phyloP scores from a whole-genome alignment of 768 basidiomycete species.

The Phylloporus arenicola region DNA sequence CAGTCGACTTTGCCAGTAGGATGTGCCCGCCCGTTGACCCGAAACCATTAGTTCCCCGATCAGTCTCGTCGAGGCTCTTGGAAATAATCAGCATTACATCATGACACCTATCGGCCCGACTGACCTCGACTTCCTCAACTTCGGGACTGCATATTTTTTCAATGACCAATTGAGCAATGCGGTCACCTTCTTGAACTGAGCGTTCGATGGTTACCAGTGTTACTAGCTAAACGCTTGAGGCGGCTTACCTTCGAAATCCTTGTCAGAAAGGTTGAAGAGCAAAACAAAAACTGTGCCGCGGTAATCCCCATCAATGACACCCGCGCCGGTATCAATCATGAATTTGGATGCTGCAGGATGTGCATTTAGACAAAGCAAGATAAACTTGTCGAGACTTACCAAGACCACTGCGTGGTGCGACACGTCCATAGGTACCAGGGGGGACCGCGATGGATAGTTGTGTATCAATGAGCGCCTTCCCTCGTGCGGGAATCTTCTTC shows the following conservation, averaged over 20 bases:
- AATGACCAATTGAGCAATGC: slow-evolving; percentile 93
- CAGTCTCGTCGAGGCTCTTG: slow-evolving; percentile 80
- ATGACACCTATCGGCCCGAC: neutral
- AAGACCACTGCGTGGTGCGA: slow-evolving; percentile 92
- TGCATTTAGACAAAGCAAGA: neutral
- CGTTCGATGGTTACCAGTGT: neutral
- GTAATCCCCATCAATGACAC: slow-evolving; percentile 96
- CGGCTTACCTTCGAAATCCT: slow-evolving; percentile 74
- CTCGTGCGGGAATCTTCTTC: slow-evolving; percentile 79
- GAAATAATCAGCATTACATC: slow-evolving; percentile 3
- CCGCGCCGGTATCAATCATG: slow-evolving; percentile 97
- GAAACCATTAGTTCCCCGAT: slow-evolving; percentile 82
- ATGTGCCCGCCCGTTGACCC: slow-evolving; percentile 91
- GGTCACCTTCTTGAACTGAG: slow-evolving; percentile 85
- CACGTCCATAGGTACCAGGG: slow-evolving; percentile 88
- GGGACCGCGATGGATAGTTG: slow-evolving; percentile 94
- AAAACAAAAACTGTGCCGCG: slow-evolving; percentile 87
- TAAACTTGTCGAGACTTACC: slow-evolving; percentile 47
- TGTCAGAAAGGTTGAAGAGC: slow-evolving; percentile 87
- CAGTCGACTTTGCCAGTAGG: slow-evolving; percentile 30
- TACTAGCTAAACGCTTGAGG: neutral
- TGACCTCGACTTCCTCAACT: slow-evolving; percentile 78
- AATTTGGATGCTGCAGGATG: slow-evolving; percentile 77
- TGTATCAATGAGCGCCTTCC: slow-evolving; percentile 88
- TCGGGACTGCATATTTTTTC: slow-evolving; percentile 87